phyloP scores from a whole-genome alignment of 768 basidiomycete species.

The Suillus cothurnatus region DNA sequence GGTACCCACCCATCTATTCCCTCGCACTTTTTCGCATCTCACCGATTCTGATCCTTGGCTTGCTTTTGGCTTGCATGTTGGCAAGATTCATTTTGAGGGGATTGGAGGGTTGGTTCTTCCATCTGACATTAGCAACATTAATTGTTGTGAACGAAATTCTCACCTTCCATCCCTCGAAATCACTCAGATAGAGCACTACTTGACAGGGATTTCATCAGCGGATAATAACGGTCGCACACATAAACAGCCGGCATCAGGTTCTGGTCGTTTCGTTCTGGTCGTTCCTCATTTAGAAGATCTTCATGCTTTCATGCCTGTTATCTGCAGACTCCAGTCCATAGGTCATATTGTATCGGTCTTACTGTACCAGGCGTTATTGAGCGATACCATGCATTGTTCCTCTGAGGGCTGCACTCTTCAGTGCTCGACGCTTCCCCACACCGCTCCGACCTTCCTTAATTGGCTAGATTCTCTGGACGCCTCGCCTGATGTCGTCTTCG shows the following conservation, averaged over 20 bases:
- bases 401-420: conserved; percentile 18
- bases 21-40: conserved; percentile 18
- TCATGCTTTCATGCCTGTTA: conserved; percentile 30
- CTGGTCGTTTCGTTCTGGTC: conserved; percentile 36
- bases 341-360: conserved; percentile 35
- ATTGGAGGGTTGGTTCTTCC: conserved; percentile 35
- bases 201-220: neutral
- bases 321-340: conserved; percentile 37
- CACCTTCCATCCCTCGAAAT: neutral
- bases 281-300: conserved; percentile 40
- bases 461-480: conserved; percentile 36
- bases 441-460: conserved; percentile 15
- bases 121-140: conserved; percentile 31
- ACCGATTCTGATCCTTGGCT: conserved; percentile 28
- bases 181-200: neutral
- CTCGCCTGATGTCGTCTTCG: conserved; percentile 37
- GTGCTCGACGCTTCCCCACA: conserved; percentile 21
- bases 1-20: conserved; percentile 35
- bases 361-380: conserved; percentile 28
- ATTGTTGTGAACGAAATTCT: conserved; percentile 6
- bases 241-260: conserved; percentile 3
- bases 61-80: conserved; percentile 24
- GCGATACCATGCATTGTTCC: conserved; percentile 11
- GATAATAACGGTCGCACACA: neutral
- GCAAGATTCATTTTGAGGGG: conserved; percentile 30